Evolutionary conservation across 371 early-diverging fungal genomes (phyloP).

Genomic region (Mortierella sp.): DNA sequence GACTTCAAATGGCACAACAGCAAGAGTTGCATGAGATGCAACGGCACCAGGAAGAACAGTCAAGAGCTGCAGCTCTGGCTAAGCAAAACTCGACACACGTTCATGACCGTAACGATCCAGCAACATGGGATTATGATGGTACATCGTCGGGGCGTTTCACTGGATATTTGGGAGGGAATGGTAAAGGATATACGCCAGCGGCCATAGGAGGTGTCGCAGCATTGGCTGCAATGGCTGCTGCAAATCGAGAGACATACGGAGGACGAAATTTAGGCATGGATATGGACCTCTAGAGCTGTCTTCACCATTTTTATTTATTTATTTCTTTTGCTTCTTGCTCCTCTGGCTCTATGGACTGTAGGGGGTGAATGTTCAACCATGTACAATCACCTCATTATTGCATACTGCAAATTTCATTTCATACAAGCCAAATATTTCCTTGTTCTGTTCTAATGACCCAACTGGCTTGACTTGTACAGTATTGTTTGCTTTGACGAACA

Average conservation of each 20-base stretch:
- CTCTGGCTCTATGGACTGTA: background rate
- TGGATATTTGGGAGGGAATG: slow-evolving; percentile 42
- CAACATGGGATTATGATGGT: slow-evolving; percentile 33
- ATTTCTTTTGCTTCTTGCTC: background rate
- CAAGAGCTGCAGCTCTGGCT: slow-evolving; percentile 15
- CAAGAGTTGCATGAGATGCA: slow-evolving; percentile 35
- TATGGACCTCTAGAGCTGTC: slow-evolving; percentile 32
- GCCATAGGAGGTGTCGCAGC: slow-evolving; percentile 52
- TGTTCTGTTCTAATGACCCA: no score
- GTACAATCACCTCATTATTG: no score
- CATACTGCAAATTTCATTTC: no score
- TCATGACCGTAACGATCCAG: slow-evolving; percentile 51
- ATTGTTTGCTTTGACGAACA: no score
- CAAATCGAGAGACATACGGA: slow-evolving; percentile 18
- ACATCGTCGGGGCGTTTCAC: slow-evolving; percentile 22
- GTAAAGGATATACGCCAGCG: slow-evolving; percentile 48
- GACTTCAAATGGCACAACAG: slow-evolving; percentile 38
- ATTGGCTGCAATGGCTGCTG: slow-evolving; percentile 48
- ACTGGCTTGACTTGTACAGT: no score
- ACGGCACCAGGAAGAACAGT: slow-evolving; percentile 26
- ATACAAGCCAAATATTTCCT: no score
- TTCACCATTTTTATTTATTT: background rate
- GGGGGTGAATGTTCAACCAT: no score
- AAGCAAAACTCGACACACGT: slow-evolving; percentile 1
- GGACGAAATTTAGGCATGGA: slow-evolving; percentile 38